Evolutionary conservation across 768 basidiomycete genomes (phyloP).

Genomic region (Pleurotus tuber-regium): DNA sequence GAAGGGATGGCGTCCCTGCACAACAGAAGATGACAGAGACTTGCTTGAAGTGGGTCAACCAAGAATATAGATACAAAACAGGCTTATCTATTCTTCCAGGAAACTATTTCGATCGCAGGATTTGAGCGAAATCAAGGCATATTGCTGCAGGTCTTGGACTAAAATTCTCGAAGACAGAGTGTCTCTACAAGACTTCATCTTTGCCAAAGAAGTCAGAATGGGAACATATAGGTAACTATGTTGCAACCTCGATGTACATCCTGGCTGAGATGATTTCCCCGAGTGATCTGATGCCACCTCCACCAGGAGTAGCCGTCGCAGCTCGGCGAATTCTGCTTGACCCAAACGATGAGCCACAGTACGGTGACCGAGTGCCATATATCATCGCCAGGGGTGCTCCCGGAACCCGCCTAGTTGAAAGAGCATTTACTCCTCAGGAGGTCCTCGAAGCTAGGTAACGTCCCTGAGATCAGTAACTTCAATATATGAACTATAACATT

Average conservation of each 20-base stretch:
- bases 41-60: slow-evolving; percentile 68
- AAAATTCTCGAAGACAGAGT: slow-evolving; percentile 79
- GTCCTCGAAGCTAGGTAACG: slow-evolving; percentile 63
- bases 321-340: slow-evolving; percentile 72
- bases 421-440: slow-evolving; percentile 72
- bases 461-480: too few species aligned
- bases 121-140: slow-evolving; percentile 84
- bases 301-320: slow-evolving; percentile 90
- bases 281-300: slow-evolving; percentile 83
- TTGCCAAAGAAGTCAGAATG: slow-evolving; percentile 90
- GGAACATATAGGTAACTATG: slow-evolving; percentile 93
- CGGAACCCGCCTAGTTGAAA: slow-evolving; percentile 65
- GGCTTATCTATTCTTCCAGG: slow-evolving; percentile 37
- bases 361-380: slow-evolving; percentile 92
- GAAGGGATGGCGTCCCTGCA: slow-evolving; percentile 88
- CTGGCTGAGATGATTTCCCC: background rate
- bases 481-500: background rate
- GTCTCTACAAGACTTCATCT: slow-evolving; percentile 90
- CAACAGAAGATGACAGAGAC: slow-evolving; percentile 92
- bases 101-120: slow-evolving; percentile 90
- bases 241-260: too few species aligned
- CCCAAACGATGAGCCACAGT: slow-evolving; percentile 81
- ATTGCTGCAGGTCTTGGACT: slow-evolving; percentile 81
- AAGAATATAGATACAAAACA: background rate
- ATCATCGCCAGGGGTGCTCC: slow-evolving; percentile 71